Conservation (phyloP, 139 green algal species). For the Haematococcus sp. region DNA sequence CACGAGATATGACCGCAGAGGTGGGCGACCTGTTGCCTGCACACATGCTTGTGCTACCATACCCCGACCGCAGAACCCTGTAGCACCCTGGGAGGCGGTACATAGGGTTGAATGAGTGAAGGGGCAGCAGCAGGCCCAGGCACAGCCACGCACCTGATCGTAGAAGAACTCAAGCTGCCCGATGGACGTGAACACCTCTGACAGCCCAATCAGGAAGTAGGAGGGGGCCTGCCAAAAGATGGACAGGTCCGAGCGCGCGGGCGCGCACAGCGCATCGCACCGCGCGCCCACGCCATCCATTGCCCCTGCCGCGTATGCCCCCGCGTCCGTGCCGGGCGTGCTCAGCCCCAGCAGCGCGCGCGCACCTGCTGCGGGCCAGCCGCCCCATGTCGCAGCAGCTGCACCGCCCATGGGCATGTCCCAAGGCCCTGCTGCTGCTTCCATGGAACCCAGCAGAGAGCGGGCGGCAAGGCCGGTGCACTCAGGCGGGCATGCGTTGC, state of each 20-base stretch:
- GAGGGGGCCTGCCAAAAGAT: constrained; percentile 75
- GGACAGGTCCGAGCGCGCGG: constrained; percentile 7
- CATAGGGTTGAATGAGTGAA: too few species aligned
- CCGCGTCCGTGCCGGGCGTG: too few species aligned
- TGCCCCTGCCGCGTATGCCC: too few species aligned
- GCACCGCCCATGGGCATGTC: not conserved
- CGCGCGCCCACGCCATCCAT: not conserved
- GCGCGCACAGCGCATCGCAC: not conserved
- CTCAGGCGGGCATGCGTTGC: too few species aligned
- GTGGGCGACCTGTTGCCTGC: not conserved
- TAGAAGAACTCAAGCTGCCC: constrained; percentile 97
- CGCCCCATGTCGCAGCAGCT: too few species aligned
- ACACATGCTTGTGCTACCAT: not conserved
- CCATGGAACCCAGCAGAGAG: too few species aligned
- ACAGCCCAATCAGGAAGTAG: constrained; percentile 82
- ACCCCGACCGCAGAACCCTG: too few species aligned
- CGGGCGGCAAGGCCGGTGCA: too few species aligned
- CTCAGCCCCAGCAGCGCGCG: not conserved
- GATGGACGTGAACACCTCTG: constrained; percentile 86
- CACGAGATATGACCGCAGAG: not conserved
- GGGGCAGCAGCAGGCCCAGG: not conserved
- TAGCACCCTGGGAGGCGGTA: constrained; percentile 2
- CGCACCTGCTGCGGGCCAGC: not conserved
- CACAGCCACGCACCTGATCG: constrained; percentile 52
- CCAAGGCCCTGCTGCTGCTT: not conserved